Conservation (phyloP, 2,329 filamentous ascomycete genomes). For the Cercospora berteroae region DNA sequence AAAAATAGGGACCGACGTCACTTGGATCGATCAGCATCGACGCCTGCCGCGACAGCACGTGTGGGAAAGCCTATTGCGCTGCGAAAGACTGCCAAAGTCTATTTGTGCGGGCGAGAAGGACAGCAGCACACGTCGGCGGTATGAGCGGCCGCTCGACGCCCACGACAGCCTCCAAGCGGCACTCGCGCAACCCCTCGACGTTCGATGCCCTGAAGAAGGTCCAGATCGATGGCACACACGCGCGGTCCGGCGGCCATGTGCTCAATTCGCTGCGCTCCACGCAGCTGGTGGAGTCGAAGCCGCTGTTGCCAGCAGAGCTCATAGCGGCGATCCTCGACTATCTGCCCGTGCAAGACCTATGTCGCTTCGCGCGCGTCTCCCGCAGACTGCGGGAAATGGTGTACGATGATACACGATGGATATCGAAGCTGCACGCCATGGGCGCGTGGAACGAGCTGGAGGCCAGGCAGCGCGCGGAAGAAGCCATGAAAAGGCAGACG, state of each 20-base stretch:
- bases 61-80: background rate
- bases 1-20: background rate
- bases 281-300: slow-evolving; percentile 74
- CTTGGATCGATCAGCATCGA: background rate
- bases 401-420: slow-evolving; percentile 96
- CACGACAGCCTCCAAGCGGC: slow-evolving; percentile 22
- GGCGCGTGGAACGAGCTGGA: slow-evolving; percentile 89
- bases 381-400: slow-evolving; percentile 94
- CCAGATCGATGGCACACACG: slow-evolving; percentile 26
- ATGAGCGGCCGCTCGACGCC: slow-evolving; percentile 31
- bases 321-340: slow-evolving; percentile 85
- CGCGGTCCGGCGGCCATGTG: slow-evolving; percentile 47
- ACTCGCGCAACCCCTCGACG: slow-evolving; percentile 32
- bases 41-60: background rate
- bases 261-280: slow-evolving; percentile 76
- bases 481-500: slow-evolving; percentile 56
- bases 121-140: background rate
- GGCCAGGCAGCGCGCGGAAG: slow-evolving; percentile 76
- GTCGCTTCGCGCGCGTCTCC: slow-evolving; percentile 80
- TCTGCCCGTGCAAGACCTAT: slow-evolving; percentile 78
- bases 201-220: slow-evolving; percentile 32
- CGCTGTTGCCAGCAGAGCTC: slow-evolving; percentile 86
- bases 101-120: background rate
- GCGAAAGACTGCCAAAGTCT: background rate
- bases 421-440: slow-evolving; percentile 80